Evolutionary conservation across 768 basidiomycete genomes (phyloP).

Genomic region (Suillus subluteus): DNA sequence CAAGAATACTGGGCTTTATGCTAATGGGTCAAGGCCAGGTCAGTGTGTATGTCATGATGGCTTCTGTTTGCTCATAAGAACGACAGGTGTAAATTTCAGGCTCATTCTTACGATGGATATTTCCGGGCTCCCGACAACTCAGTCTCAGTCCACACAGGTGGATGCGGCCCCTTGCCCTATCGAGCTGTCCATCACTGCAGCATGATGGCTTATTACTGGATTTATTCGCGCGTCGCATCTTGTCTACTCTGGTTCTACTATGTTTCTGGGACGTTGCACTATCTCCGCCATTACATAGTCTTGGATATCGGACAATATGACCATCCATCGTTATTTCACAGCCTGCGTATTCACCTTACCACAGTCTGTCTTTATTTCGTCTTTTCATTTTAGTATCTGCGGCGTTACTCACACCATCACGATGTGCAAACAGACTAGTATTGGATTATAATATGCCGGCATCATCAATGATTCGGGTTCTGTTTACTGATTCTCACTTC

Average conservation of each 20-base stretch:
- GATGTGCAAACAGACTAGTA: not conserved
- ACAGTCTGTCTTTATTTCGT: slow-evolving; percentile 6
- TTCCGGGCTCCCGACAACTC: slow-evolving; percentile 61
- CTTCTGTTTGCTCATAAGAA: slow-evolving; percentile 14
- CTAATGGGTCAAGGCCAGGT: slow-evolving; percentile 62
- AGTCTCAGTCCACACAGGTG: slow-evolving; percentile 57
- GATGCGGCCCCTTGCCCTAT: slow-evolving; percentile 70
- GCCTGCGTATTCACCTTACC: not conserved
- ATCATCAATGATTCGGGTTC: not conserved
- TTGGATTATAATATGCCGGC: slow-evolving; percentile 2
- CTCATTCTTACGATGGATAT: slow-evolving; percentile 71
- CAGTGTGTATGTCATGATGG: slow-evolving; percentile 32
- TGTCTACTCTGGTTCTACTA: not conserved
- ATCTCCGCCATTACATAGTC: slow-evolving; percentile 7
- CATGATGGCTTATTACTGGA: slow-evolving; percentile 34
- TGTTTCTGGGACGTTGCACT: slow-evolving; percentile 8
- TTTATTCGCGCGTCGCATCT: too few species aligned
- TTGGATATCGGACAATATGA: slow-evolving; percentile 4
- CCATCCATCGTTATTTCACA: not conserved
- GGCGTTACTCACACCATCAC: not conserved
- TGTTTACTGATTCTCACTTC: not conserved
- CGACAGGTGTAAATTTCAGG: slow-evolving; percentile 59
- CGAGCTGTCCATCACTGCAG: slow-evolving; percentile 58
- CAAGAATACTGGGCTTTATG: slow-evolving; percentile 56
- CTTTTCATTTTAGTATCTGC: not conserved